These are phyloP conservation scores for Phallus indusiatus DNA, from an alignment of 768 basidiomycete species.

Conservation along the genomic window DNA sequence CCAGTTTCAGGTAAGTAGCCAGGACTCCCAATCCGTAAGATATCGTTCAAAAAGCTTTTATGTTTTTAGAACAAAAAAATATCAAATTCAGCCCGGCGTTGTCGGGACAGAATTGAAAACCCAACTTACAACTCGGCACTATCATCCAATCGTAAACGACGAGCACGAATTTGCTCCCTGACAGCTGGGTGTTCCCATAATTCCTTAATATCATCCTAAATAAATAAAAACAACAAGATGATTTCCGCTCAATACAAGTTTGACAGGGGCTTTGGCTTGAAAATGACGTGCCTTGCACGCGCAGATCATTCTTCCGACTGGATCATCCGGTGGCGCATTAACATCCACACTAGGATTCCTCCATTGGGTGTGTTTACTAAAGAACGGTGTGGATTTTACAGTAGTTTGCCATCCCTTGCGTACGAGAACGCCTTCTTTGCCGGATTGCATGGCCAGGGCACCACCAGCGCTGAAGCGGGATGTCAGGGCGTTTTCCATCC, in stretches of 20 bases:
- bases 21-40: conserved; percentile 56
- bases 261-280: too few relatives aligned
- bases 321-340: not conserved
- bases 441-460: conserved; percentile 61
- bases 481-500: conserved; percentile 53
- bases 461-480: conserved; percentile 54
- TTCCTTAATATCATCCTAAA: conserved; percentile 48
- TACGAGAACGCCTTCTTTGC: conserved; percentile 66
- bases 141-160: conserved; percentile 72
- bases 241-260: not conserved
- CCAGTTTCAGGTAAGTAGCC: conserved; percentile 72
- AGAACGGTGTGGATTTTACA: not conserved
- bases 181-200: conserved; percentile 71
- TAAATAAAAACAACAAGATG: not conserved
- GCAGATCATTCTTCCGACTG: conserved; percentile 31
- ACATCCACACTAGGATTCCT: not conserved
- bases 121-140: conserved; percentile 87
- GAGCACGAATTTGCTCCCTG: conserved; percentile 52
- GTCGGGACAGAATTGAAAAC: not conserved
- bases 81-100: not conserved
- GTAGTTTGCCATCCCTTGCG: conserved; percentile 77
- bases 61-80: too few relatives aligned
- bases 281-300: conserved; percentile 31
- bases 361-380: not conserved
- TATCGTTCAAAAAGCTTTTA: conserved; percentile 63